Conservation (phyloP, 2,329 filamentous ascomycete genomes). For the Ceratocystis ficicola region DNA sequence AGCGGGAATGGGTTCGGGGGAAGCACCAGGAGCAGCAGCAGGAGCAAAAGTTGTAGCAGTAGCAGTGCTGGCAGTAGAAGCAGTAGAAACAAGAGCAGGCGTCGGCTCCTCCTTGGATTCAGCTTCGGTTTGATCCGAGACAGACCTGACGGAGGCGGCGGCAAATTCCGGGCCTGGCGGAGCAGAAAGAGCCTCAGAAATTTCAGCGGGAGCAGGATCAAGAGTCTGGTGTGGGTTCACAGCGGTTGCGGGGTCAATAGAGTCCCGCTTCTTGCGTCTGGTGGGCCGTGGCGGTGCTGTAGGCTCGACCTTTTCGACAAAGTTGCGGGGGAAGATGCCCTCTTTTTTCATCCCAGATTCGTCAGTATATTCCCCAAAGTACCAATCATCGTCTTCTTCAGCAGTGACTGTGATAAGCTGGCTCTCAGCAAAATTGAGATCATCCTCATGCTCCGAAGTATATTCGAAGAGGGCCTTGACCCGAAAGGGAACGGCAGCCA, state of each 20-base stretch:
- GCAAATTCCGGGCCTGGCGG: slow-evolving; percentile 24
- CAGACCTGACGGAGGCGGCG: slow-evolving; percentile 25
- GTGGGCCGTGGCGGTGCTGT: slow-evolving; percentile 75
- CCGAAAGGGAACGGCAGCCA: slow-evolving; percentile 51
- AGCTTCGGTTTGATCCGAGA: background rate
- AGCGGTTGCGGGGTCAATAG: slow-evolving; percentile 29
- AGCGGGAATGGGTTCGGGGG: slow-evolving; percentile 25
- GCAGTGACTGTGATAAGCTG: slow-evolving; percentile 92
- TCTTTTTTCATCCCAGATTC: slow-evolving; percentile 60
- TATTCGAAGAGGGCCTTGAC: slow-evolving; percentile 97
- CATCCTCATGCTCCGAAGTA: slow-evolving; percentile 82
- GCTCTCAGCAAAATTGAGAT: slow-evolving; percentile 72
- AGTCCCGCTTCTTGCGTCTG: slow-evolving; percentile 59
- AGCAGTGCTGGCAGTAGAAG: background rate
- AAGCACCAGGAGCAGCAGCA: slow-evolving; percentile 12
- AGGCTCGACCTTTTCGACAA: slow-evolving; percentile 92
- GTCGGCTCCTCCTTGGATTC: slow-evolving; percentile 8
- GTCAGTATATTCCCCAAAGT: slow-evolving; percentile 75
- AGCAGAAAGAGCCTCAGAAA: slow-evolving; percentile 16
- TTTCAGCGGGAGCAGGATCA: slow-evolving; percentile 22
- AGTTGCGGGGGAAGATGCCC: slow-evolving; percentile 91
- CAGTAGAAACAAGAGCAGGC: background rate
- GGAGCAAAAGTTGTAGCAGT: background rate
- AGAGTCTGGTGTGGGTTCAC: slow-evolving; percentile 27
- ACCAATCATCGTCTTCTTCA: slow-evolving; percentile 89